phyloP scores from a whole-genome alignment of 2,329 filamentous ascomycete genomes.

The Laburnicola sp. region DNA sequence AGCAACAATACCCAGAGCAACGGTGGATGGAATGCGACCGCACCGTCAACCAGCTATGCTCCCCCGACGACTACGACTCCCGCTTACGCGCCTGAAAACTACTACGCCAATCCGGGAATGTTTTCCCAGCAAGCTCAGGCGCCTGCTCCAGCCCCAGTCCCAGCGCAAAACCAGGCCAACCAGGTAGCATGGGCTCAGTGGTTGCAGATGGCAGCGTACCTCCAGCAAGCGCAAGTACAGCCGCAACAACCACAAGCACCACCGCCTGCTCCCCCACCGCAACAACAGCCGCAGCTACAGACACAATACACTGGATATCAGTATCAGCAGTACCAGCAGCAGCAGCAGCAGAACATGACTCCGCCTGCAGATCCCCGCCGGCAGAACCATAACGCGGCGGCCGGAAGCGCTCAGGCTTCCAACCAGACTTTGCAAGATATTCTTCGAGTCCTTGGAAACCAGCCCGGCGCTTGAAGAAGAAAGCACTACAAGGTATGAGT shows the following conservation, averaged over 20 bases:
- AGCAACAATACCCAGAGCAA: constrained; percentile 13
- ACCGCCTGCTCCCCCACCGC: constrained; percentile 17
- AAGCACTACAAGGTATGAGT: background rate
- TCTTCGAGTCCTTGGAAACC: constrained; percentile 28
- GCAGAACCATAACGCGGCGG: constrained; percentile 2
- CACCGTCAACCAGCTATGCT: constrained; percentile 18
- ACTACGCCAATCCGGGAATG: constrained; percentile 42
- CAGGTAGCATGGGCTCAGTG: constrained; percentile 21
- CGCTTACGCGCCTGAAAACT: constrained; percentile 28
- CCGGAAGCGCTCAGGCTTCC: constrained; percentile 24
- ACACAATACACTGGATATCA: constrained; percentile 13
- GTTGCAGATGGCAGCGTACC: constrained; percentile 19
- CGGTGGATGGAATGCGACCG: constrained; percentile 17
- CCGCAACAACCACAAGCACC: constrained; percentile 10
- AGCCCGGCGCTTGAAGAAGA: background rate
- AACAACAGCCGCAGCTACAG: constrained; percentile 18
- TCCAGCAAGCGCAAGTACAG: constrained; percentile 23
- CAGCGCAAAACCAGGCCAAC: constrained; percentile 11
- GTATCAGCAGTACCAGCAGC: constrained; percentile 24
- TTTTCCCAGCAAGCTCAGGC: constrained; percentile 22
- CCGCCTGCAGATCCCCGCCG: constrained; percentile 25
- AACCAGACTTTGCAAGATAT: constrained; percentile 38
- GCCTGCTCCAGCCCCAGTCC: constrained; percentile 6
- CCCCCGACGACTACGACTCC: constrained; percentile 17
- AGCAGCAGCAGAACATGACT: constrained; percentile 26